Percentiles rank a stretch among this genome's conserved stretches.
Evolutionary conservation across 2,329 filamentous ascomycete species (phyloP).

Genomic region (Fusarium falciforme): DNA sequence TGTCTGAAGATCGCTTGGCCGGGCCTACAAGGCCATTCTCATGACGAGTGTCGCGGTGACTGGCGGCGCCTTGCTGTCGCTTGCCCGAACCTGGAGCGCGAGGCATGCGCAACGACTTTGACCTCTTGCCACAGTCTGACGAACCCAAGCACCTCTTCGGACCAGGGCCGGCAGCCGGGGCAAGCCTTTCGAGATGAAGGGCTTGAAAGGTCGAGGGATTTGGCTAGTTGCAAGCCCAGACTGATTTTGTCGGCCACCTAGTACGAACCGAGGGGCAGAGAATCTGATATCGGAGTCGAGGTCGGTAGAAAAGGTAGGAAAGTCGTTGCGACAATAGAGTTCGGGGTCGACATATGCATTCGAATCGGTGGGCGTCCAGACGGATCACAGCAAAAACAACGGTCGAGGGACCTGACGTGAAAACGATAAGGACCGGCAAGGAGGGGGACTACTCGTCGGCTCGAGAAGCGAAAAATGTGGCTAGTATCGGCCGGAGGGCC

Average conservation of each 20-base stretch:
- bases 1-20: constrained; percentile 53
- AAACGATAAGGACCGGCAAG: constrained; percentile 23
- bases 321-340: constrained; percentile 38
- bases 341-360: constrained; percentile 43
- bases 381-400: constrained; percentile 15
- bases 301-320: constrained; percentile 20
- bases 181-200: constrained; percentile 43
- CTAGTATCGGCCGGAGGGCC: constrained; percentile 35
- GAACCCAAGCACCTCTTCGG: constrained; percentile 50
- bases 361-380: constrained; percentile 24
- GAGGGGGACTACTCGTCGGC: constrained; percentile 35
- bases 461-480: constrained; percentile 25
- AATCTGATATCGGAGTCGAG: constrained; percentile 20
- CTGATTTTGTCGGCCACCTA: constrained; percentile 23
- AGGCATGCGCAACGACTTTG: constrained; percentile 66
- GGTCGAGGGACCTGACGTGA: constrained; percentile 15
- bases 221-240: constrained; percentile 19
- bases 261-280: constrained; percentile 16
- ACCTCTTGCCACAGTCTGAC: constrained; percentile 50
- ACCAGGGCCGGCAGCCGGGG: constrained; percentile 52
- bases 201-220: constrained; percentile 22
- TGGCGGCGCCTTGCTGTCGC: constrained; percentile 71
- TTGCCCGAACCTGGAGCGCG: constrained; percentile 68
- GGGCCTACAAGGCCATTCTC: constrained; percentile 86
- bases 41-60: constrained; percentile 79